Base-by-base conservation (phyloP, 2,329 filamentous ascomycete species). In the Fusarium praegraminearum region DNA sequence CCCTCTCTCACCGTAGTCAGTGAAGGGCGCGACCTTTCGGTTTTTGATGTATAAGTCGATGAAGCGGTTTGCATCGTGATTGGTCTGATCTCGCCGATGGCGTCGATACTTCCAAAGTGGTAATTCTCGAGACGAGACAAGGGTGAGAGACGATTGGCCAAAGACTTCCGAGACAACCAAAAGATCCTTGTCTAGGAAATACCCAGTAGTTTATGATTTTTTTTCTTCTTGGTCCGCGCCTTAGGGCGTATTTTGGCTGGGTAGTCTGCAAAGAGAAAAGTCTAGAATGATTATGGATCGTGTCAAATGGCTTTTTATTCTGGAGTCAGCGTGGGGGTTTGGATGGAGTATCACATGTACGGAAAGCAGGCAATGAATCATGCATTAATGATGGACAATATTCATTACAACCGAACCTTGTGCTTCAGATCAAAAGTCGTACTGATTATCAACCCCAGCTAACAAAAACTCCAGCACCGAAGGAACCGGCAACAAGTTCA, bases 381-480 rank as follows among this genome's bases (percentile, higher is more conserved):
- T 46, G 40, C 5, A 20, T 46, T 13, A 3, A n/a, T 7, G 2
- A n/a, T 44, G 41, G 24, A 7, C 20, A 43, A 43, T 24, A 16
- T 18, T 24, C 40, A 9, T 43, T 24, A 4, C 12, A 28, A 5
- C 15, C 6, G 28, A 45, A n/a, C 30, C 11, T 7, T 5, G 12
- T n/a, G 7, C 12, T 30, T 4, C 22, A 18, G 15, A 20, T 66
- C 16, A 72, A 30, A 72, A 73, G 30, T 75, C 73, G 32, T 75
- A 75, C 36, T 75, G 69, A 10, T 67, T 73, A 10, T 67, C 74
- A 61, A 77, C 73, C 1, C 76, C 76, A 10, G 77, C 77, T n/a
- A 78, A 57, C 26, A 78, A 63, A 22, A 77, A 72, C 38, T 78
- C 77, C 30, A 78, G 52, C 15, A 76, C 75, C 13, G 75, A 76